Evolutionary conservation across 1,284 basidiomycete genomes (phyloP).

Genomic region (Papiliotrema nemorosa): DNA sequence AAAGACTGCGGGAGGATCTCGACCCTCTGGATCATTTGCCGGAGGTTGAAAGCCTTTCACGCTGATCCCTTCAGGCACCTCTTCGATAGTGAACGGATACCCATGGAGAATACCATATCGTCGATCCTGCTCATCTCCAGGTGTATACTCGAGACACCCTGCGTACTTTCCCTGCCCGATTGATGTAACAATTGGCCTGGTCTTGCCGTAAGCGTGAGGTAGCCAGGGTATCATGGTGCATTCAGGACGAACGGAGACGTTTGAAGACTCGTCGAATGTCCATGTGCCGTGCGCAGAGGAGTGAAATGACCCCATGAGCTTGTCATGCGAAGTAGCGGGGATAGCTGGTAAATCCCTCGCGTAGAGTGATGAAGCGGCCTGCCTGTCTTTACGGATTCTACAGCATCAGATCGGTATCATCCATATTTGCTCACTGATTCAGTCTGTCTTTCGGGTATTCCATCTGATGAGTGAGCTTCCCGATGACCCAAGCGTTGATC

Average conservation of each 20-base stretch:
- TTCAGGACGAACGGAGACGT: background rate
- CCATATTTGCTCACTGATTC: background rate
- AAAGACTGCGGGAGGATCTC: no score
- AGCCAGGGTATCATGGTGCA: background rate
- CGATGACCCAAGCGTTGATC: constrained; percentile 5
- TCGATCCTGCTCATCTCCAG: no score
- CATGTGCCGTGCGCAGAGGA: background rate
- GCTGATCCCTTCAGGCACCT: no score
- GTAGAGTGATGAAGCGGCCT: background rate
- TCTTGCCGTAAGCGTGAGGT: background rate
- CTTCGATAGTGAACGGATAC: no score
- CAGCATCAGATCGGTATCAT: background rate
- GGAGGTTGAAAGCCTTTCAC: no score
- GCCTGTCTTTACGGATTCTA: background rate
- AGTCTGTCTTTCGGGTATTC: background rate
- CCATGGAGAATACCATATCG: no score
- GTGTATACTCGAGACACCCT: background rate
- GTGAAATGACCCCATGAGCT: constrained; percentile 2
- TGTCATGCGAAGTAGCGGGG: background rate
- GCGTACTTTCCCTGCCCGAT: background rate
- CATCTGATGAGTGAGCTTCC: background rate
- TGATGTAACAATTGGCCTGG: background rate
- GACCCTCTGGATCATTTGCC: no score
- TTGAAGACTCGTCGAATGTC: constrained; percentile 2
- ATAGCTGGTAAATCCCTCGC: background rate